These are phyloP conservation scores for Agroathelia rolfsii DNA, from an alignment of 1,284 basidiomycete species.

Conservation along the genomic window DNA sequence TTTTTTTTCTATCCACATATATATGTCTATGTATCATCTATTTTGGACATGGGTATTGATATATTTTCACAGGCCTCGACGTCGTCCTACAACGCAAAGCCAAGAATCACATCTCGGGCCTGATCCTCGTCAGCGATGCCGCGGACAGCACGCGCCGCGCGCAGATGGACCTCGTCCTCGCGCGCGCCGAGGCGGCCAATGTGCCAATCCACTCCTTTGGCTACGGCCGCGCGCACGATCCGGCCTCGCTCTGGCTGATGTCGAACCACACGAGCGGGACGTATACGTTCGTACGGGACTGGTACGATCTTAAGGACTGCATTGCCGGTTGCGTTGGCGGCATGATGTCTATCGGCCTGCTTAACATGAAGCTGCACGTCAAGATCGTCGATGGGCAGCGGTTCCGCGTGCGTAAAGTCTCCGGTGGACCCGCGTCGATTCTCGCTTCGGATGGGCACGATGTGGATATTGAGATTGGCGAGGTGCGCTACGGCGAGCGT, in stretches of 20 bases:
- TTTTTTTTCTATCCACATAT: too few relatives aligned
- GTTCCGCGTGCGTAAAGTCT: conserved; percentile 86
- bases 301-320: conserved; percentile 86
- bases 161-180: conserved; percentile 97
- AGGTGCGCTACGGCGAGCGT: conserved; percentile 83
- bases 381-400: conserved; percentile 75
- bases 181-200: conserved; percentile 90
- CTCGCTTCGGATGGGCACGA: conserved; percentile 83
- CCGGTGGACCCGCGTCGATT: conserved; percentile 75
- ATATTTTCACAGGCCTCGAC: conserved; percentile 71
- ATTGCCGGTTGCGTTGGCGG: conserved; percentile 89
- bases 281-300: conserved; percentile 96
- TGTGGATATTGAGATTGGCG: conserved; percentile 91
- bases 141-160: conserved; percentile 85
- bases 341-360: conserved; percentile 84
- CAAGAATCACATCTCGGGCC: conserved; percentile 82
- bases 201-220: conserved; percentile 95
- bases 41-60: too few relatives aligned
- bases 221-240: conserved; percentile 93
- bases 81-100: conserved; percentile 88
- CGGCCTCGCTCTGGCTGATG: conserved; percentile 96
- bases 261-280: conserved; percentile 94
- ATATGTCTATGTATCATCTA: too few relatives aligned
- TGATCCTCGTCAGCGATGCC: conserved; percentile 89
- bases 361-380: conserved; percentile 88